Evolutionary conservation across 345 rosid genomes (phyloP).

Genomic region (Bruguiera sexangula): DNA sequence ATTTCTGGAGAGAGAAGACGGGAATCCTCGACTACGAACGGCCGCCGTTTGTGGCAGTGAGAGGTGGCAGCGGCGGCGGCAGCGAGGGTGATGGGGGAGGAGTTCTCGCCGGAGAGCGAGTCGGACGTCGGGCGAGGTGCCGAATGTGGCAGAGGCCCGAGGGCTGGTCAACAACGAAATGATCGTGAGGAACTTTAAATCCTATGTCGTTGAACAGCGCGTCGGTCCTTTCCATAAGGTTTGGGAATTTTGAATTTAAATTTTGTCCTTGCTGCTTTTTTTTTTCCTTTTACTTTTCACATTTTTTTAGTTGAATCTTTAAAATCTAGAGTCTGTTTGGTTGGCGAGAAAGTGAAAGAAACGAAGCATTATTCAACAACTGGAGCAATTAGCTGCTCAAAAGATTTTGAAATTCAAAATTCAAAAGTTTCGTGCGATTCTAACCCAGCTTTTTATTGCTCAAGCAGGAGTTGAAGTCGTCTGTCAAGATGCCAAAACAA

Average conservation of each 20-base stretch:
- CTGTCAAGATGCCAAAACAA: too few relatives aligned
- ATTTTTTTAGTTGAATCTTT: too few relatives aligned
- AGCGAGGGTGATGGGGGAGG: slow-evolving; percentile 21
- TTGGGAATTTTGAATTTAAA: slow-evolving; percentile 15
- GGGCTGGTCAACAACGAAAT: slow-evolving; percentile 91
- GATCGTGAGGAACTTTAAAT: slow-evolving; percentile 88
- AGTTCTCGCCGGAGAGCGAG: slow-evolving; percentile 27
- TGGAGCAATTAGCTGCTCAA: too few relatives aligned
- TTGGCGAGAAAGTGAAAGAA: too few relatives aligned
- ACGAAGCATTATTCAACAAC: too few relatives aligned
- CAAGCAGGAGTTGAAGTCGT: too few relatives aligned
- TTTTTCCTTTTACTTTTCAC: slow-evolving; percentile 4
- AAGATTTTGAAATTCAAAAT: too few relatives aligned
- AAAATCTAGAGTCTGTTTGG: too few relatives aligned
- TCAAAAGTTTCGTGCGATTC: too few relatives aligned
- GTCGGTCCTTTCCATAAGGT: slow-evolving; percentile 99
- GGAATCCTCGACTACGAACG: not conserved
- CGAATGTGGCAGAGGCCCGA: slow-evolving; percentile 39
- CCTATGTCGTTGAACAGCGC: slow-evolving; percentile 92
- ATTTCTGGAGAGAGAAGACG: too few relatives aligned
- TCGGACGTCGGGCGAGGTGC: slow-evolving; percentile 28
- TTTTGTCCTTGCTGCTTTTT: not conserved
- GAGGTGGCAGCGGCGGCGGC: not conserved
- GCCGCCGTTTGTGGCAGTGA: slow-evolving; percentile 27
- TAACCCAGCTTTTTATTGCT: too few relatives aligned